These are phyloP conservation scores for Populus trichocarpa DNA, from an alignment of 441 rosid species.

Conservation along the genomic window DNA sequence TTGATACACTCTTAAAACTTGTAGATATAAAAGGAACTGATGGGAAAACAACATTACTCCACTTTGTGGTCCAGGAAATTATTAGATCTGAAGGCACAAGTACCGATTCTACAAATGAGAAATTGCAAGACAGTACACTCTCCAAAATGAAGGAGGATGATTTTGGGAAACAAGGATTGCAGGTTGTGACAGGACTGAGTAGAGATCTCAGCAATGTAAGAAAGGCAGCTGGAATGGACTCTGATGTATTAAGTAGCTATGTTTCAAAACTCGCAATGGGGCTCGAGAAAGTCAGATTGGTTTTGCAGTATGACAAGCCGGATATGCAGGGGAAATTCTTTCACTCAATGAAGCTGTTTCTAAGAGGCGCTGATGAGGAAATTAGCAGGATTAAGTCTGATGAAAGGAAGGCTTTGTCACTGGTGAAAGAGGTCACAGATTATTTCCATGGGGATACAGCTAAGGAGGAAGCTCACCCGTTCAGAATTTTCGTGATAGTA, in stretches of 20 bases:
- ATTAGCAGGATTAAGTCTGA: conserved; percentile 59
- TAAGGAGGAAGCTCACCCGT: conserved; percentile 95
- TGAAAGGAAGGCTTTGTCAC: conserved; percentile 67
- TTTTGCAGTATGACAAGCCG: conserved; percentile 61
- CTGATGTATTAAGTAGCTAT: conserved; percentile 83
- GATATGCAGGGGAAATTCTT: conserved; percentile 67
- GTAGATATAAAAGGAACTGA: conserved; percentile 95
- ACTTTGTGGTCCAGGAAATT: conserved; percentile 98
- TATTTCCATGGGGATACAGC: conserved; percentile 87
- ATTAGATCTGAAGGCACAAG: conserved; percentile 67
- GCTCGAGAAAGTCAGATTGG: conserved; percentile 65
- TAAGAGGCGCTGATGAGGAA: conserved; percentile 76
- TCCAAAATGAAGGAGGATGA: conserved; percentile 47
- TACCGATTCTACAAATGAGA: conserved; percentile 38
- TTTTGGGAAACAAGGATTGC: conserved; percentile 84
- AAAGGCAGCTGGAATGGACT: conserved; percentile 98
- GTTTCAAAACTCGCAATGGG: conserved; percentile 81
- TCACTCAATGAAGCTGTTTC: conserved; percentile 62
- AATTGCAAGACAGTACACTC: conserved; percentile 27
- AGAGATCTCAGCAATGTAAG: conserved; percentile 81
- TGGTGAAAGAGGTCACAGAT: conserved; percentile 84
- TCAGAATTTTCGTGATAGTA: conserved; percentile 89
- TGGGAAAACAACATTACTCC: conserved; percentile 95
- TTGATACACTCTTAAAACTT: conserved; percentile 92
- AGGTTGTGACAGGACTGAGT: conserved; percentile 83